Conservation (phyloP, 2,329 filamentous ascomycete species). For the Hypoxylon sp. region DNA sequence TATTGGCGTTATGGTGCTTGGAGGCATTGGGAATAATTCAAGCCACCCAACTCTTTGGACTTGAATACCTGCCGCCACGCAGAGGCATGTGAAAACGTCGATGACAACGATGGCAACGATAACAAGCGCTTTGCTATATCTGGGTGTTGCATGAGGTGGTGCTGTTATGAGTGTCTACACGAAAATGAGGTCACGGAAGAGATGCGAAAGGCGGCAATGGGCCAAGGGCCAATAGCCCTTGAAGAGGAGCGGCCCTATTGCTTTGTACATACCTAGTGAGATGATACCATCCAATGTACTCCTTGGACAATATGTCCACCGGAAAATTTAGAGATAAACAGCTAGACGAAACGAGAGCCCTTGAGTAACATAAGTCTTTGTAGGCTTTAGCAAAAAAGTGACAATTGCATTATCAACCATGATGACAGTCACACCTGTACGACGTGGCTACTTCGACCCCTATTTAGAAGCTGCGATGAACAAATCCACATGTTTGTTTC, state of each 20-base stretch:
- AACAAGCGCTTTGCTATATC: slow-evolving; percentile 26
- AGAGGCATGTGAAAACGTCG: slow-evolving; percentile 19
- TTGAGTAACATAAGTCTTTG: slow-evolving; percentile 20
- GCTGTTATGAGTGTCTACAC: slow-evolving; percentile 19
- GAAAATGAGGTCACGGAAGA: slow-evolving; percentile 12
- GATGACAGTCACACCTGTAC: no score
- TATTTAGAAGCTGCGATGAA: no score
- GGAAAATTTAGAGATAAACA: slow-evolving; percentile 28
- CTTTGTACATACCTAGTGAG: slow-evolving; percentile 50
- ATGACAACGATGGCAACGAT: slow-evolving; percentile 16
- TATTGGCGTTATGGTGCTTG: slow-evolving; percentile 9
- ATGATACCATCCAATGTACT: slow-evolving; percentile 41
- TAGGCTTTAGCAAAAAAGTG: slow-evolving; percentile 1
- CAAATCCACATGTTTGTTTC: no score
- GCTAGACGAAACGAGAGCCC: slow-evolving; percentile 33
- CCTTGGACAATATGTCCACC: slow-evolving; percentile 21
- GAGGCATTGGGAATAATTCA: slow-evolving; percentile 37
- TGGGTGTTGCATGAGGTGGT: slow-evolving; percentile 9
- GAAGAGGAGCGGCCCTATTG: slow-evolving; percentile 16
- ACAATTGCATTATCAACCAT: no score
- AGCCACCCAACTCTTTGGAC: slow-evolving; percentile 9
- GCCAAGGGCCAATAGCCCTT: slow-evolving; percentile 26
- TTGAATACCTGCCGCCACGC: slow-evolving; percentile 34
- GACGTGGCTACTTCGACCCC: no score
- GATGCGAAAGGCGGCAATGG: slow-evolving; percentile 20